Evolutionary conservation across 148 eudicot species (phyloP).

Genomic region (Vaccinium macrocarpon): DNA sequence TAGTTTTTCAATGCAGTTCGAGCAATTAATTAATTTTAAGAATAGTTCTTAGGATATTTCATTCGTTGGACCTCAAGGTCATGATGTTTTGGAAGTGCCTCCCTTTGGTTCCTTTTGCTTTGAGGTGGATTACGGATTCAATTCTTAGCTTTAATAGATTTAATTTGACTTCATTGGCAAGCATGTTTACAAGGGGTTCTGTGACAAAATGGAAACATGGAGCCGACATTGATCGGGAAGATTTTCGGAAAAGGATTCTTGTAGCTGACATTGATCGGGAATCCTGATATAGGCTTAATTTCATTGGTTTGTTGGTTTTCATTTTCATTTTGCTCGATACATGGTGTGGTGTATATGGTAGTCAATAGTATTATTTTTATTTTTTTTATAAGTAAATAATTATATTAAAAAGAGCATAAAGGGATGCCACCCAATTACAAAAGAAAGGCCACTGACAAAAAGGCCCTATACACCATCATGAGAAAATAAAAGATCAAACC

Average conservation of each 20-base stretch:
- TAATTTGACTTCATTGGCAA: neutral
- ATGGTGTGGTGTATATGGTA: neutral
- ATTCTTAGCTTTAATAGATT: neutral
- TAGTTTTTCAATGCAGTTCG: neutral
- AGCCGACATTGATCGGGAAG: neutral
- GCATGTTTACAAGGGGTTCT: neutral
- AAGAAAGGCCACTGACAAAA: too few relatives aligned
- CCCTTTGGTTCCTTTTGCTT: neutral
- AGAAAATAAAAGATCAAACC: too few relatives aligned
- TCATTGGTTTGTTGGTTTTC: neutral
- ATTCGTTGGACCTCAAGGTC: neutral
- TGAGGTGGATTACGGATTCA: slow-evolving; percentile 1
- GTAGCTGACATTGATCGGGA: neutral
- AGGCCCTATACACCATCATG: too few relatives aligned
- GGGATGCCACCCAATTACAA: too few relatives aligned
- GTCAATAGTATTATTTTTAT: neutral
- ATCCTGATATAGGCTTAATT: neutral
- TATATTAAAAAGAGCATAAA: too few relatives aligned
- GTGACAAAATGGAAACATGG: neutral
- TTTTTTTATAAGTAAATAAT: too few relatives aligned
- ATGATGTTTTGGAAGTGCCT: neutral
- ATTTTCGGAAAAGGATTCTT: neutral
- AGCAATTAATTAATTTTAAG: neutral
- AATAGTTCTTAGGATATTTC: neutral
- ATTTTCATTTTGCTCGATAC: neutral